A percentile compares a stretch with the other conserved stretches of the same genome.
These are phyloP conservation scores for Pneumocystis oryctolagi DNA, from an alignment of 1,139 yeast species.

Conservation along the genomic window DNA sequence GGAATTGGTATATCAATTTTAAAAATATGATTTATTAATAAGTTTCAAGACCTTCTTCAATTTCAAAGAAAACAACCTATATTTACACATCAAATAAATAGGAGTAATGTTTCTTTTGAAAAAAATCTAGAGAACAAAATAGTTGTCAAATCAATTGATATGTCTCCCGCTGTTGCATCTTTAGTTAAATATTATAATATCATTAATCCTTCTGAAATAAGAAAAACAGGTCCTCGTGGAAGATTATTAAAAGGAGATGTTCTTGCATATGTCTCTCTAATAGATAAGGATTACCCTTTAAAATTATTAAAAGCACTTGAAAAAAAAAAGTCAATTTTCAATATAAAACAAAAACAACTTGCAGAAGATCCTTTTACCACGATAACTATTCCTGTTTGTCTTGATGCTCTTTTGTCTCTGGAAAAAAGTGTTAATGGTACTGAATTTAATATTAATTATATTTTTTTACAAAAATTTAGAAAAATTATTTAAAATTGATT, in stretches of 20 bases:
- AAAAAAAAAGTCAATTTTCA: conserved; percentile 57
- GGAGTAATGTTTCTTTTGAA: conserved; percentile 32
- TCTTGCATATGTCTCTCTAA: conserved; percentile 63
- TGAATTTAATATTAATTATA: conserved; percentile 8
- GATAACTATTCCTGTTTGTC: neutral
- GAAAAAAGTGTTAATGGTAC: neutral
- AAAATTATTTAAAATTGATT: conserved; percentile 5
- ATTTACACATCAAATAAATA: conserved; percentile 30
- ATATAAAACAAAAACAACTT: conserved; percentile 41
- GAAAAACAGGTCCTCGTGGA: conserved; percentile 82
- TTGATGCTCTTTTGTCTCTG: neutral
- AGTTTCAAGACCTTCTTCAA: neutral
- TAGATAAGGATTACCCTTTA: conserved; percentile 40
- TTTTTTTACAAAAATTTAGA: conserved; percentile 6
- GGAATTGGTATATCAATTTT: neutral
- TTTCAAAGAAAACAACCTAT: neutral
- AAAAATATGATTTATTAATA: neutral
- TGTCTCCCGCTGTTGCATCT: conserved; percentile 65
- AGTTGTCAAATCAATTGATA: conserved; percentile 20
- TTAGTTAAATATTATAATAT: conserved; percentile 49
- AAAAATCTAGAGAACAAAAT: neutral
- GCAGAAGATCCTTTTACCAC: conserved; percentile 12
- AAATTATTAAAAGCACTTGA: conserved; percentile 43
- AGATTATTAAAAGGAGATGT: conserved; percentile 83
- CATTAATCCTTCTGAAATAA: conserved; percentile 58